Percentiles rank a stretch among this genome's conserved stretches.
phyloP scores from a whole-genome alignment of 345 rosid genomes.

The Cardiospermum halicacabum region DNA sequence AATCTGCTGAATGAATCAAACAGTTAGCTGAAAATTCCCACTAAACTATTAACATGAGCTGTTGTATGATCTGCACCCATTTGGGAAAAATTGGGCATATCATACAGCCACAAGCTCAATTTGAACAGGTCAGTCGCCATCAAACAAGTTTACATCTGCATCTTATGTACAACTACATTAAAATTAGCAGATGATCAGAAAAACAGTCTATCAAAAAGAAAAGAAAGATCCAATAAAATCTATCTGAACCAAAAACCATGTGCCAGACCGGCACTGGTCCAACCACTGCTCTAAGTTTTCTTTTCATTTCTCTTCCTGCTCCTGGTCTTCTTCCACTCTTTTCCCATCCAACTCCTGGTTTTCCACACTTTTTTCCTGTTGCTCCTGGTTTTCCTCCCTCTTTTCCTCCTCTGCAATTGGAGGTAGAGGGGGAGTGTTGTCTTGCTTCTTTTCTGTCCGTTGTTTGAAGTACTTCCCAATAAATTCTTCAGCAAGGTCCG shows the following conservation, averaged over 20 bases:
- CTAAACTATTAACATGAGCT: background rate
- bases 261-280: background rate
- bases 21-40: background rate
- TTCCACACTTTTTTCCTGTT: background rate
- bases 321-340: background rate
- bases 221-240: background rate
- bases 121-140: background rate
- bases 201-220: background rate
- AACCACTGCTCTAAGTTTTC: too few relatives aligned
- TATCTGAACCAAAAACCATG: background rate
- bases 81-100: conserved; percentile 8
- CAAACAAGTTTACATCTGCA: conserved; percentile 11
- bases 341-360: background rate
- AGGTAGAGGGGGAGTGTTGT: conserved; percentile 31
- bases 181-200: conserved; percentile 21
- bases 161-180: conserved; percentile 33
- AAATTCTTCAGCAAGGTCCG: conserved; percentile 59
- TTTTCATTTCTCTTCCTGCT: too few relatives aligned
- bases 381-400: background rate
- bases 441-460: conserved; percentile 32
- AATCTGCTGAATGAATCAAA: background rate
- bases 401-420: conserved; percentile 4
- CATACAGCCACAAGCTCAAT: background rate
- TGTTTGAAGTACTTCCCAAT: conserved; percentile 50
- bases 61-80: conserved; percentile 6